Evolutionary conservation across 2,329 filamentous ascomycete genomes (phyloP).

Genomic region (Curvularia verruculosa): DNA sequence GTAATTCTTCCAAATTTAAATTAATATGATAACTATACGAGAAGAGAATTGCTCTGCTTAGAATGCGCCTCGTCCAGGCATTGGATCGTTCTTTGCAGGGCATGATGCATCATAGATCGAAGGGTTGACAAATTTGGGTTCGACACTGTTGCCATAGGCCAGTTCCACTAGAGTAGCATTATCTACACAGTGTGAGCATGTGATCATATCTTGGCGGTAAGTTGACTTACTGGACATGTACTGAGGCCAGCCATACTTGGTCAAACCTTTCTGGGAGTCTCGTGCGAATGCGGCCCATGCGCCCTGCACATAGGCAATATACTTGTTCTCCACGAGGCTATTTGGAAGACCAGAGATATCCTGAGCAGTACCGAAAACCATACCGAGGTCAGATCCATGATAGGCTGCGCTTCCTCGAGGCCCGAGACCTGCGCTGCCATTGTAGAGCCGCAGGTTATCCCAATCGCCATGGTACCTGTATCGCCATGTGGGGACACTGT

Average conservation of each 20-base stretch:
- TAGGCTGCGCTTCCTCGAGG: constrained; percentile 45
- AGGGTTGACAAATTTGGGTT: constrained; percentile 27
- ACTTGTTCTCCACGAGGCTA: constrained; percentile 36
- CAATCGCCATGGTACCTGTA: constrained; percentile 49
- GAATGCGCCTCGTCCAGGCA: constrained; percentile 33
- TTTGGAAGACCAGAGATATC: constrained; percentile 32
- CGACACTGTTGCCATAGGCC: constrained; percentile 27
- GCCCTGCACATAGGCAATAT: constrained; percentile 36
- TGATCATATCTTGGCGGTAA: background rate
- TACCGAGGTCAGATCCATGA: constrained; percentile 45
- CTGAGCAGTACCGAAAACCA: constrained; percentile 44
- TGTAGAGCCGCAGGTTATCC: constrained; percentile 43
- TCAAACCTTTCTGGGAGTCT: constrained; percentile 39
- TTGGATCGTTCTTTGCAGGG: constrained; percentile 31
- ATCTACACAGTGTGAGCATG: constrained; percentile 4
- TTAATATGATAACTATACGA: background rate
- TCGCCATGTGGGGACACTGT: constrained; percentile 44
- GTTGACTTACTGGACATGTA: constrained; percentile 23
- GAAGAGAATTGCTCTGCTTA: constrained; percentile 10
- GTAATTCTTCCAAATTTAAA: background rate
- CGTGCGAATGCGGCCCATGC: constrained; percentile 45
- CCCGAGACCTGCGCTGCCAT: constrained; percentile 31
- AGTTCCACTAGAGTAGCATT: constrained; percentile 30
- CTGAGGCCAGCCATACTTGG: constrained; percentile 42
- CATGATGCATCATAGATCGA: constrained; percentile 30